Conservation (phyloP, 148 eudicot species). For the Rhododendron ovatum region DNA sequence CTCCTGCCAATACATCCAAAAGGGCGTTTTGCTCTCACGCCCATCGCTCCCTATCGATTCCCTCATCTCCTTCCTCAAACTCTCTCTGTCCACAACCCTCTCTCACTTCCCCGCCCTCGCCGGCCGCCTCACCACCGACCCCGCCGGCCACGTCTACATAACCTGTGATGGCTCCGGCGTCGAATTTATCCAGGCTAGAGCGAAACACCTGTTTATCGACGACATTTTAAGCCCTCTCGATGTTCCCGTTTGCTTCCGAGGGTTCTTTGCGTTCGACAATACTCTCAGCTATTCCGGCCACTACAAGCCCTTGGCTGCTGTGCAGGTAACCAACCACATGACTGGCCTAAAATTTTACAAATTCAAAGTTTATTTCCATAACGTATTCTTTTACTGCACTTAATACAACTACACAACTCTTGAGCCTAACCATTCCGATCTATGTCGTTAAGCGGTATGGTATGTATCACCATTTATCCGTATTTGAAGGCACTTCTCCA, state of each 20-base stretch:
- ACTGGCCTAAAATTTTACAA: no score
- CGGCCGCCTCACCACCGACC: conserved; percentile 41
- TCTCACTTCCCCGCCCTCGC: conserved; percentile 45
- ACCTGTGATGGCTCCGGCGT: conserved; percentile 43
- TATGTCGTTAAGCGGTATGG: no score
- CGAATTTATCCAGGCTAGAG: conserved; percentile 32
- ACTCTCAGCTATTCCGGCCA: conserved; percentile 56
- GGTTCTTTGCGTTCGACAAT: conserved; percentile 36
- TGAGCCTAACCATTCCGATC: no score
- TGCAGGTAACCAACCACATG: conserved; percentile 16
- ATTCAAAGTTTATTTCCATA: no score
- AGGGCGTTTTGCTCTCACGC: conserved; percentile 34
- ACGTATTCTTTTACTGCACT: no score
- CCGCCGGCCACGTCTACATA: conserved; percentile 33
- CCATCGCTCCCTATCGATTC: conserved; percentile 13
- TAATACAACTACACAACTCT: no score
- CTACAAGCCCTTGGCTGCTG: conserved; percentile 33
- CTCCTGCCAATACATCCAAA: conserved; percentile 58
- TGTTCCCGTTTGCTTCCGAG: conserved; percentile 21
- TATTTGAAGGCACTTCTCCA: no score
- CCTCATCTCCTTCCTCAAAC: conserved; percentile 34
- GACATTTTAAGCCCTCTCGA: conserved; percentile 15
- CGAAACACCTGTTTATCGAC: conserved; percentile 14
- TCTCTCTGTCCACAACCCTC: conserved; percentile 39
- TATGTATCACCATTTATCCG: no score